Evolutionary conservation across 2,329 filamentous ascomycete species (phyloP).

Genomic region (Parastagonospora avenae): DNA sequence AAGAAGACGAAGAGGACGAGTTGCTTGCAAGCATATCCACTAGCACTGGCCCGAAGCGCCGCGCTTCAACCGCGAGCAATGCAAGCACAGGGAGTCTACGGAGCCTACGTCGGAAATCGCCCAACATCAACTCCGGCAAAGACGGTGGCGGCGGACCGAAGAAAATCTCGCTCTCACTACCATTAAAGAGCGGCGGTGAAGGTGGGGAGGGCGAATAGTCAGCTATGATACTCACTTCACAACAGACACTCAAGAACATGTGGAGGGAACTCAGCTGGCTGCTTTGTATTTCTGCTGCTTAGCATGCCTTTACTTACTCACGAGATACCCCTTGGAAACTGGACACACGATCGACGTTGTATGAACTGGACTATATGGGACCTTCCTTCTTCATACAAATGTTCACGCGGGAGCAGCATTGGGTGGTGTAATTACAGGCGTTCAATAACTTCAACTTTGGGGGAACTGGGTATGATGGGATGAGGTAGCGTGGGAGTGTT

Average conservation of each 20-base stretch:
- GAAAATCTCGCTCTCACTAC: conserved; percentile 48
- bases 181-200: conserved; percentile 45
- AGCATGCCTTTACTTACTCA: conserved; percentile 30
- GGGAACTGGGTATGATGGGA: conserved; percentile 16
- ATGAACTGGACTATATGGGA: conserved; percentile 37
- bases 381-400: conserved; percentile 24
- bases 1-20: conserved; percentile 93
- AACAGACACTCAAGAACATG: conserved; percentile 8
- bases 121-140: conserved; percentile 50
- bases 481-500: conserved; percentile 20
- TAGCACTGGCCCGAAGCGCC: conserved; percentile 51
- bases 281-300: conserved; percentile 30
- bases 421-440: conserved; percentile 34
- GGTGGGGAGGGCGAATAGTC: conserved; percentile 38
- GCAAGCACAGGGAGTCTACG: conserved; percentile 40
- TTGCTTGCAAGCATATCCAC: conserved; percentile 74
- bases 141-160: conserved; percentile 47
- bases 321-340: conserved; percentile 43
- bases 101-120: conserved; percentile 51
- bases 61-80: conserved; percentile 45
- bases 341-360: conserved; percentile 33
- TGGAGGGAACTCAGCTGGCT: conserved; percentile 10
- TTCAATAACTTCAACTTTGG: conserved; percentile 18
- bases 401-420: conserved; percentile 32
- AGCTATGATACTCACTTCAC: not conserved